Percentiles rank a stretch among this genome's conserved stretches.
Evolutionary conservation across 2,329 filamentous ascomycete species (phyloP).

Genomic region (Fusarium stilboides): DNA sequence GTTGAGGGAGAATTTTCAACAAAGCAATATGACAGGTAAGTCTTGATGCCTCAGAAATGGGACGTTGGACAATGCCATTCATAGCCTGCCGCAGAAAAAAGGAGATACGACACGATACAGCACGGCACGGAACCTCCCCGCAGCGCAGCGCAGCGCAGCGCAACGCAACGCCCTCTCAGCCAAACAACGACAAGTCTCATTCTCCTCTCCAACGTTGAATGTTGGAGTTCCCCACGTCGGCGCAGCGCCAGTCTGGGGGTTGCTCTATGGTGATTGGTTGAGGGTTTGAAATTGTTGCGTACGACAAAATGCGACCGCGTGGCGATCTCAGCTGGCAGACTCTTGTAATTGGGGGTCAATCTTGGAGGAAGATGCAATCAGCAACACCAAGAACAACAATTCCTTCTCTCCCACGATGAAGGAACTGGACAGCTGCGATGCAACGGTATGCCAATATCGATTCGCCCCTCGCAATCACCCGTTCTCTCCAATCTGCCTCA

Average conservation of each 20-base stretch:
- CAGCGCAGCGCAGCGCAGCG: conserved; percentile 7
- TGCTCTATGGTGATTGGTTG: conserved; percentile 18
- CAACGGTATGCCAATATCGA: conserved; percentile 31
- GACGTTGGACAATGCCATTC: conserved; percentile 21
- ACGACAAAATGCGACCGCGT: conserved; percentile 27
- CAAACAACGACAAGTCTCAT: conserved; percentile 16
- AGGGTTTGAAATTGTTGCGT: conserved; percentile 25
- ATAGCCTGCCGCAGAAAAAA: not conserved
- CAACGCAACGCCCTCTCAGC: conserved; percentile 1
- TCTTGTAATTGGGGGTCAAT: conserved; percentile 24
- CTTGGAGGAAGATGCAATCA: conserved; percentile 7
- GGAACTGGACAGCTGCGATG: conserved; percentile 40
- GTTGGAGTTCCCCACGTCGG: conserved; percentile 29
- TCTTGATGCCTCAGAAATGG: conserved; percentile 13
- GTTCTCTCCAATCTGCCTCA: conserved; percentile 18
- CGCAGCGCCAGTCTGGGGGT: conserved; percentile 24
- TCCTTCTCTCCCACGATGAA: conserved; percentile 21
- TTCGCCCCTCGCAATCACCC: conserved; percentile 30
- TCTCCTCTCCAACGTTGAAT: conserved; percentile 9
- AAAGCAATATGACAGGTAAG: conserved; percentile 34
- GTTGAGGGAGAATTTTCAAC: not conserved
- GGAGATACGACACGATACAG: conserved; percentile 10
- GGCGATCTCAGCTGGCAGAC: conserved; percentile 32
- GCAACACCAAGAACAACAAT: conserved; percentile 12
- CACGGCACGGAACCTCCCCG: conserved; percentile 27